These are phyloP conservation scores for Trametes maxima DNA, from an alignment of 768 basidiomycete species.

Conservation along the genomic window DNA sequence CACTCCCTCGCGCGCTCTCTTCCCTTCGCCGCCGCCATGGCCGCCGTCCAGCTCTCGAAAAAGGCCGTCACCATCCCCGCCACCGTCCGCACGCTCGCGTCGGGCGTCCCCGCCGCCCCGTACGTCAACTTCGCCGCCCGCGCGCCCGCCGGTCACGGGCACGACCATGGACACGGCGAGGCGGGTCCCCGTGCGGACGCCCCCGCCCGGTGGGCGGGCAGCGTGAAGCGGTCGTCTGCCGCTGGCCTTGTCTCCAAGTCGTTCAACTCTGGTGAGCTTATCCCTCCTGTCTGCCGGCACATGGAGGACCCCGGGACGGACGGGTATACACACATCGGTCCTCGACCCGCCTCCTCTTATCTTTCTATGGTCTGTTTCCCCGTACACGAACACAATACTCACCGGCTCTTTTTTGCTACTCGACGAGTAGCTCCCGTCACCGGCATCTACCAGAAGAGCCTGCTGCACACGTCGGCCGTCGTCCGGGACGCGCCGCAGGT, in stretches of 20 bases:
- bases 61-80: constrained; percentile 82
- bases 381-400: constrained; percentile 5
- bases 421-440: constrained; percentile 52
- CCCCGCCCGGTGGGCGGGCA: constrained; percentile 65
- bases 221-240: constrained; percentile 49
- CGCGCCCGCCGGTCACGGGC: constrained; percentile 55
- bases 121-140: constrained; percentile 73
- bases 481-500: constrained; percentile 76
- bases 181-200: constrained; percentile 60
- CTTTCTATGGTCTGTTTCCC: not conserved
- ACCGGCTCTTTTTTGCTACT: not conserved
- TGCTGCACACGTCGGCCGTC: constrained; percentile 75
- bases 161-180: constrained; percentile 56
- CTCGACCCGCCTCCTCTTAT: not conserved
- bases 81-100: constrained; percentile 76
- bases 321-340: not conserved
- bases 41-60: constrained; percentile 73
- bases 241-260: constrained; percentile 67
- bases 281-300: not conserved
- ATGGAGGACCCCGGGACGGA: not conserved
- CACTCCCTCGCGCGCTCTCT: not conserved
- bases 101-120: constrained; percentile 78
- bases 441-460: constrained; percentile 61
- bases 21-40: constrained; percentile 47
- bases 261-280: constrained; percentile 58